Evolutionary conservation across 495 filamentous ascomycete genomes (phyloP), one percentile per base, ranked within the genome.

Genomic region (Penicillium daleae): DNA sequence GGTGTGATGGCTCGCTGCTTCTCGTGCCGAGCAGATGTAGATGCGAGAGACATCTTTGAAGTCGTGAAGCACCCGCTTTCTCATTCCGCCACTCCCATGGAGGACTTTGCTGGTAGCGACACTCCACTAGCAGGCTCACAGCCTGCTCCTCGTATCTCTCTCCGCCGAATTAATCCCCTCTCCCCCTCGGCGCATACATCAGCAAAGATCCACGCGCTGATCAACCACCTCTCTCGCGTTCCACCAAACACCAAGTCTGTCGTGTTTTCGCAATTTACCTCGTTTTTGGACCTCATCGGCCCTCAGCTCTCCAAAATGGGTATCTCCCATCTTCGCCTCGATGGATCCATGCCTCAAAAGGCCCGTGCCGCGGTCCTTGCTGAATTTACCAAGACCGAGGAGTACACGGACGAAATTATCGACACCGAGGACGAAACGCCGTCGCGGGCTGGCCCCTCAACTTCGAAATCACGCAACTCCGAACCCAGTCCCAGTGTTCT

Each of bases 251-350:
- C 87, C n/a, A 97, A 97, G 80, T 91, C 90, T 29, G 92, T 97
- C 42, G 87, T 98, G 55, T 98, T 99, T 78, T 92, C 89, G 63
- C 95, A 99, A 74, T 99, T 99, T 74, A 99, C 95, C 10, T 93
- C 92, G 1, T 99, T 98, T 75, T 87, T 99, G 57, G 89, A 94
- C 66, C 87, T 98, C 13, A 92, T 99, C 69, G 86, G 90, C 56
- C 88, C 91, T 0, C 89, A 92, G 0, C 85, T 99, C 21, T 63
- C 79, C 15, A 82, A 83, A 26, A 86, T 87, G 15, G 84, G 87
- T 21, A 93, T 99, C 73, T 80, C 85, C 0, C 89, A 88, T 72
- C 83, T 97, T 21, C 91, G 95, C 24, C 89, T 99, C 42, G 95
- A 99, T 75, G 95, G 95, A 3, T 86, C 90, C 3, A 96, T 96